phyloP scores from a whole-genome alignment of 2,329 filamentous ascomycete species.

The Fusarium sp. region DNA sequence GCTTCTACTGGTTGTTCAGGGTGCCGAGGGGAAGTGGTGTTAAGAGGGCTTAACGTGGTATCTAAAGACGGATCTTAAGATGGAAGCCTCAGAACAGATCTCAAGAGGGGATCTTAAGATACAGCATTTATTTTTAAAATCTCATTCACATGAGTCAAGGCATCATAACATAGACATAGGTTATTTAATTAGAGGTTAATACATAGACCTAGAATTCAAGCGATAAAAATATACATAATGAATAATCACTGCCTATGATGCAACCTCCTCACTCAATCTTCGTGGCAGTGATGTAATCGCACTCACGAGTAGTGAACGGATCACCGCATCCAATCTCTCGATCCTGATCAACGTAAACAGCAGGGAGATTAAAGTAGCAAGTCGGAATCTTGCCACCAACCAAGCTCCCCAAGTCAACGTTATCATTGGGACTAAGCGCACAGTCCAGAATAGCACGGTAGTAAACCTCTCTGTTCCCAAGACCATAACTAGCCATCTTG shows the following conservation, averaged over 20 bases:
- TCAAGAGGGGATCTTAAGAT: background rate
- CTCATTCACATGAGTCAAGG: background rate
- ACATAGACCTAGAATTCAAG: accelerated
- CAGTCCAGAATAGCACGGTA: slow-evolving; percentile 24
- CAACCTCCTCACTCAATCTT: accelerated
- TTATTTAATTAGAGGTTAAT: background rate
- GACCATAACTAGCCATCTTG: slow-evolving; percentile 21
- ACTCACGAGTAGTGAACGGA: background rate
- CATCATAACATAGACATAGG: background rate
- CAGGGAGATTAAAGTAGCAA: slow-evolving; percentile 22
- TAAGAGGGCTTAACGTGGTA: slow-evolving; percentile 18
- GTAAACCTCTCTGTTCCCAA: slow-evolving; percentile 15
- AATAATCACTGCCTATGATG: background rate
- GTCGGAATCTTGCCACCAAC: slow-evolving; percentile 1
- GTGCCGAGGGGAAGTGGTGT: slow-evolving; percentile 44
- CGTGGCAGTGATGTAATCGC: background rate
- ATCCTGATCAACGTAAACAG: slow-evolving; percentile 19
- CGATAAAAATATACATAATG: background rate
- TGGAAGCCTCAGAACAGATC: background rate
- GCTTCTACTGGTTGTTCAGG: slow-evolving; percentile 57
- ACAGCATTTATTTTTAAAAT: too few species aligned
- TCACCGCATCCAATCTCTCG: background rate
- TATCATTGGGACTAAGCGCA: background rate
- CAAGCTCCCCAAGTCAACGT: background rate
- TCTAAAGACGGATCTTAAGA: too few species aligned